phyloP scores from a whole-genome alignment of 805 yeast species.

The Candida sakaeoensis region DNA sequence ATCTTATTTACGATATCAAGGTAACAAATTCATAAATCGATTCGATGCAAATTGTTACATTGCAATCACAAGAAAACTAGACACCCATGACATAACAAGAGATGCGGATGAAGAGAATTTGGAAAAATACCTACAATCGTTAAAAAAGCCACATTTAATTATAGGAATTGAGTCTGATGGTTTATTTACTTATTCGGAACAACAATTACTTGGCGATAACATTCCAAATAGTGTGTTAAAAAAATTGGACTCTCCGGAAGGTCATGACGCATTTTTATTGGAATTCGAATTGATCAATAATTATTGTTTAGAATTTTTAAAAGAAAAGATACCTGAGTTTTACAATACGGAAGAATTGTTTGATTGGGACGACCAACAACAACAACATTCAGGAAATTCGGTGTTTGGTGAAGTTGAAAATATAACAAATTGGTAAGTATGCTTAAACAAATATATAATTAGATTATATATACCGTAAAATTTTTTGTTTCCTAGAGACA shows the following conservation, averaged over 20 bases:
- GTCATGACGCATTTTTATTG: constrained; percentile 93
- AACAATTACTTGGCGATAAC: constrained; percentile 71
- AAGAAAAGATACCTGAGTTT: constrained; percentile 52
- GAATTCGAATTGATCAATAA: constrained; percentile 81
- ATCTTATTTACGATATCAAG: constrained; percentile 90
- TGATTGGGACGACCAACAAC: constrained; percentile 37
- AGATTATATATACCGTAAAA: too few species aligned
- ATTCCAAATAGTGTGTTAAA: constrained; percentile 68
- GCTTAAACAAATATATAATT: too few species aligned
- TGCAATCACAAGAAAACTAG: constrained; percentile 87
- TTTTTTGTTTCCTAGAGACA: too few species aligned
- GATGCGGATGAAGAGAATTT: constrained; percentile 38
- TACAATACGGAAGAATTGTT: constrained; percentile 43
- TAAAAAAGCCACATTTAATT: constrained; percentile 73
- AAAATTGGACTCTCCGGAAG: constrained; percentile 86
- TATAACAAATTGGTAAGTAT: constrained; percentile 92
- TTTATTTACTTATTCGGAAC: constrained; percentile 87
- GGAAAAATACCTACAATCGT: constrained; percentile 52
- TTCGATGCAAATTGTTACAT: constrained; percentile 98
- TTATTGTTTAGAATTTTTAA: constrained; percentile 64
- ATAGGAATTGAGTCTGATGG: constrained; percentile 94
- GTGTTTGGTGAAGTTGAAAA: constrained; percentile 92
- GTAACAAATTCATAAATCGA: constrained; percentile 80
- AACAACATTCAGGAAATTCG: constrained; percentile 46
- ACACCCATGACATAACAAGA: constrained; percentile 90